Conservation (phyloP, 2,329 filamentous ascomycete genomes). For the Claviceps purpurea region DNA sequence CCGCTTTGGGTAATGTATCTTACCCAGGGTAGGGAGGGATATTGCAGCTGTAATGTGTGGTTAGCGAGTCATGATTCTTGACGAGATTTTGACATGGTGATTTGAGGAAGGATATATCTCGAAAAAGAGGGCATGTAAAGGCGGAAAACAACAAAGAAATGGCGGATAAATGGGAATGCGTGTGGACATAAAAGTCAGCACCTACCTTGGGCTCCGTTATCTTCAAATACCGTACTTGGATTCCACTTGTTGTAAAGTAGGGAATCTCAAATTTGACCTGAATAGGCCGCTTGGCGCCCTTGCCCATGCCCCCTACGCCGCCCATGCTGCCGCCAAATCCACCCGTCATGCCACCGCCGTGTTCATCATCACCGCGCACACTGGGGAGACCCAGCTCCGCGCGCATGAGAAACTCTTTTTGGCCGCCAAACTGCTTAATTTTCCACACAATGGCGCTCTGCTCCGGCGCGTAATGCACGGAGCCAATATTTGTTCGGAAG, state of each 20-base stretch:
- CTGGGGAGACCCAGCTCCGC: conserved; percentile 89
- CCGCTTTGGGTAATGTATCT: conserved; percentile 97
- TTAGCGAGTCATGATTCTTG: background rate
- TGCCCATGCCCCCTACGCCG: conserved; percentile 61
- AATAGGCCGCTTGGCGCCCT: conserved; percentile 85
- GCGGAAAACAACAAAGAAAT: background rate
- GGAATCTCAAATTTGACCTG: conserved; percentile 99
- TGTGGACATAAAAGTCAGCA: conserved; percentile 4
- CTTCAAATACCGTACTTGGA: conserved; percentile 96
- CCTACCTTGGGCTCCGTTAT: conserved; percentile 97
- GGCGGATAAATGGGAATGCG: background rate
- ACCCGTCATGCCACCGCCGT: conserved; percentile 93
- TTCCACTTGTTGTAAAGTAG: conserved; percentile 99
- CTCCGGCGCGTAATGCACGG: conserved; percentile 93
- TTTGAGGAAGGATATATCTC: too few relatives aligned
- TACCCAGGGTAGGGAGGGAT: conserved; percentile 93
- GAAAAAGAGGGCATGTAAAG: too few relatives aligned
- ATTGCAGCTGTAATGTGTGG: conserved; percentile 60
- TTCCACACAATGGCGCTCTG: conserved; percentile 98
- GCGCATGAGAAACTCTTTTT: conserved; percentile 97
- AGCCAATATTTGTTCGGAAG: conserved; percentile 94
- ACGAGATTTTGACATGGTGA: too few relatives aligned
- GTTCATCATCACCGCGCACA: conserved; percentile 89
- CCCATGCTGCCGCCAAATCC: conserved; percentile 97
- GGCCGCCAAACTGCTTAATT: conserved; percentile 98